Evolutionary conservation across 352 stramenopile genomes (phyloP), one percentile per base, ranked within the genome.

Genomic region (Globisporangium nodosum): DNA sequence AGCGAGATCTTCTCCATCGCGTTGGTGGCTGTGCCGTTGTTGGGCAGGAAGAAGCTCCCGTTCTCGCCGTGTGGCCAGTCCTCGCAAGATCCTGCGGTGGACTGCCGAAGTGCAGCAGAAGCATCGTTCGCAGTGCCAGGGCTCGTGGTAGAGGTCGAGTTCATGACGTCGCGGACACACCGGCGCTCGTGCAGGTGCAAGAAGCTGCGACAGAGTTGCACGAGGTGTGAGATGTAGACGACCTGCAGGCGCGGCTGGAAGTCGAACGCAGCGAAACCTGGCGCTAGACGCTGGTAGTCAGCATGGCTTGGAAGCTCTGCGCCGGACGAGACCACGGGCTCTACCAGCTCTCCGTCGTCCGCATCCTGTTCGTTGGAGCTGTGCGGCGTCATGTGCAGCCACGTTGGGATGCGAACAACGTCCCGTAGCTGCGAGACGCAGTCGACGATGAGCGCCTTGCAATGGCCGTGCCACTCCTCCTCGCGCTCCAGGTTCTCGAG

Each of bases 381-480:
- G 51, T 24, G 16, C 13, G n/a, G 8, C 39, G 27, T 20, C 18
- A 27, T 18, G 9, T 74, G 71, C 9, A 79, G 61, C 73, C 73
- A 82, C 20, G 70, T 66, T 1, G 68, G 45, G 11, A 62, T 52
- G 20, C 63, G 67, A 5, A 57, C 57, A 2, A 60, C 52, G 1
- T 53, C 43, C 6, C 63, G 53, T 2, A 82, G 31, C 15, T 64
- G 50, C 1, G 43, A 24, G n/a, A 82, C 18, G n/a, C 60, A 75
- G 24, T 52, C 56, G 18, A 79, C 48, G 39, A 79, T 54, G 5
- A 82, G 66, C 43, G 70, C 49, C 39, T 82, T 82, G 54, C 70
- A 82, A 47, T 82, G 61, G 11, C 70, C 70, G 30, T 82, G 73
- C 73, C 73, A 82, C 20, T 42, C 58, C 37, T 77, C 73, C 40